Conservation (phyloP, 2,329 filamentous ascomycete genomes). For the Cladosporium austrohemisphaericum region DNA sequence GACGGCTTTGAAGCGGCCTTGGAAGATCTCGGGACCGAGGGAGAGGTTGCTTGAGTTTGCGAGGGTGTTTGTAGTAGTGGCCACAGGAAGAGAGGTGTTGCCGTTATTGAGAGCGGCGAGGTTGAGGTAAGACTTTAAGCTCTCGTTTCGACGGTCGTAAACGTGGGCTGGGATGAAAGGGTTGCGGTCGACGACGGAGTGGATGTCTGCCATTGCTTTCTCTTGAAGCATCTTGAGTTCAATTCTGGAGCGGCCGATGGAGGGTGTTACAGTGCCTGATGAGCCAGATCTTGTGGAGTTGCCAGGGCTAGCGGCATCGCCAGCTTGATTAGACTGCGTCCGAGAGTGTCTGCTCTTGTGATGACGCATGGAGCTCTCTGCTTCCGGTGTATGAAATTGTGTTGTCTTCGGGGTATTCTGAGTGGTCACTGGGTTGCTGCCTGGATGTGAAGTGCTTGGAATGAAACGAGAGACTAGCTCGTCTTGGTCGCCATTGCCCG, state of each 20-base stretch:
- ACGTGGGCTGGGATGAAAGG: slow-evolving; percentile 30
- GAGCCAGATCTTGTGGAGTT: slow-evolving; percentile 27
- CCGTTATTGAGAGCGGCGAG: slow-evolving; percentile 11
- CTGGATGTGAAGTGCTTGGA: slow-evolving; percentile 29
- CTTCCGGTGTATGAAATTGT: slow-evolving; percentile 28
- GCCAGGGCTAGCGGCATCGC: slow-evolving; percentile 28
- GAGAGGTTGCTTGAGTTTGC: slow-evolving; percentile 13
- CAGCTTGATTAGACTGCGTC: slow-evolving; percentile 10
- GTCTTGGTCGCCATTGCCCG: slow-evolving; percentile 20
- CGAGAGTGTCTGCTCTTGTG: background rate
- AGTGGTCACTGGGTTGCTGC: slow-evolving; percentile 28
- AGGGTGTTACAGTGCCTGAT: slow-evolving; percentile 30
- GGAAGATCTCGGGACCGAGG: slow-evolving; percentile 33
- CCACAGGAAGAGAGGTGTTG: slow-evolving; percentile 17
- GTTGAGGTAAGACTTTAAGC: slow-evolving; percentile 30
- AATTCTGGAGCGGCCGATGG: slow-evolving; percentile 30
- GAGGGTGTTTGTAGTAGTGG: slow-evolving; percentile 15
- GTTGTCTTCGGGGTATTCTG: slow-evolving; percentile 29
- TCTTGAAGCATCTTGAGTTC: slow-evolving; percentile 31
- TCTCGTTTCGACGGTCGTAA: slow-evolving; percentile 34
- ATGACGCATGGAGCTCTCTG: slow-evolving; percentile 21
- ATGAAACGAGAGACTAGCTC: slow-evolving; percentile 34
- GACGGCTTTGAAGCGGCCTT: slow-evolving; percentile 33
- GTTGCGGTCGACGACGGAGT: slow-evolving; percentile 25
- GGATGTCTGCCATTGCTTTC: slow-evolving; percentile 32